Percentiles rank a stretch among this genome's conserved stretches.
These are phyloP conservation scores for Dalbergia cochinchinensis DNA, from an alignment of 306 rosid species.

Conservation along the genomic window DNA sequence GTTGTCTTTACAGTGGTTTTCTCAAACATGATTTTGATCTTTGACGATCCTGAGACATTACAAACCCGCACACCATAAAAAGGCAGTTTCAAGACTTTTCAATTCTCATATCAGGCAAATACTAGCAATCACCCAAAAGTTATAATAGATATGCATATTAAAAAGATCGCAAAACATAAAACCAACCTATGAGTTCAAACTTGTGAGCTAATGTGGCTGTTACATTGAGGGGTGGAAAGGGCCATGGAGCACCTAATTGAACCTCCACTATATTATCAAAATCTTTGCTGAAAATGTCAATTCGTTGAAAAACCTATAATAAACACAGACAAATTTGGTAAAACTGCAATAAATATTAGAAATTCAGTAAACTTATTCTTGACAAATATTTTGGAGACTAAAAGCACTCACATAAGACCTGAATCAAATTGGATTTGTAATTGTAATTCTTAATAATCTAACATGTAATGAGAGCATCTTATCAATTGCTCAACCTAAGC, in stretches of 20 bases:
- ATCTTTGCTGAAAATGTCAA: conserved; percentile 81
- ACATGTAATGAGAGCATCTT: not conserved
- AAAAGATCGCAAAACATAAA: conserved; percentile 7
- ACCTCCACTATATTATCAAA: conserved; percentile 92
- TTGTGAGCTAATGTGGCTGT: conserved; percentile 96
- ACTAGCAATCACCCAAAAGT: conserved; percentile 27
- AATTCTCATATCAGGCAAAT: conserved; percentile 23
- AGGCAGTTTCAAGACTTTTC: not conserved
- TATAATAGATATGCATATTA: not conserved
- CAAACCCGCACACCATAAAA: conserved; percentile 6
- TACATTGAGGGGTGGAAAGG: conserved; percentile 72
- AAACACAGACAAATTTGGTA: conserved; percentile 3
- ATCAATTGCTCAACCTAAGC: conserved; percentile 22
- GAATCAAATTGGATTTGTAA: not conserved
- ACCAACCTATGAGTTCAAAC: conserved; percentile 87
- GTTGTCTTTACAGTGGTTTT: conserved; percentile 84
- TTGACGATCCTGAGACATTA: conserved; percentile 66
- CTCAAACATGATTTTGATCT: conserved; percentile 75
- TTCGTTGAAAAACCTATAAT: conserved; percentile 88
- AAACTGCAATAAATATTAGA: not conserved
- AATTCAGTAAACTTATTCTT: not conserved
- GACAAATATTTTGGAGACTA: conserved; percentile 2
- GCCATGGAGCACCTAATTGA: conserved; percentile 94
- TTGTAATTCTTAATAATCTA: not conserved
- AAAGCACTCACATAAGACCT: not conserved